Evolutionary conservation across 2,329 filamentous ascomycete genomes (phyloP).

Genomic region (Talaromyces sp.): DNA sequence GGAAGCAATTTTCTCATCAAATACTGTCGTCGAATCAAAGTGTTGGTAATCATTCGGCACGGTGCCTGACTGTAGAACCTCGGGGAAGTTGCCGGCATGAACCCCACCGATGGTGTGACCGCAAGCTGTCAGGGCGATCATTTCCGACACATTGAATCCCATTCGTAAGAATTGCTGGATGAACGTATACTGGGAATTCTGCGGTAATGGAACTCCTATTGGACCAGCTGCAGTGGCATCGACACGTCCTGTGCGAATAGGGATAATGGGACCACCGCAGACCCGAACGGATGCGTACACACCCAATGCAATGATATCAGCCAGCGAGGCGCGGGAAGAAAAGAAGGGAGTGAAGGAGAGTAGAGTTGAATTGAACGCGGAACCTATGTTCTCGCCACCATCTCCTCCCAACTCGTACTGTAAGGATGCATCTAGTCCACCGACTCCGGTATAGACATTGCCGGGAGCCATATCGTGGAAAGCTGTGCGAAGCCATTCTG

Average conservation of each 20-base stretch:
- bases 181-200: conserved; percentile 17
- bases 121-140: conserved; percentile 15
- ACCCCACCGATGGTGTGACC: conserved; percentile 16
- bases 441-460: conserved; percentile 8
- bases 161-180: conserved; percentile 16
- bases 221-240: conserved; percentile 17
- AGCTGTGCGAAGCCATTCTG: conserved; percentile 17
- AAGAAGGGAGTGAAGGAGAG: conserved; percentile 8
- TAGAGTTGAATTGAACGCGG: conserved; percentile 12
- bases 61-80: conserved; percentile 8
- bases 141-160: conserved; percentile 17
- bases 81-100: conserved; percentile 15
- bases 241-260: conserved; percentile 13
- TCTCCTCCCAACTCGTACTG: conserved; percentile 15
- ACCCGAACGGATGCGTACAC: conserved; percentile 15
- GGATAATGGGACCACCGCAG: conserved; percentile 12
- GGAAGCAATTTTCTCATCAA: conserved; percentile 14
- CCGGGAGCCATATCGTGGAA: conserved; percentile 17
- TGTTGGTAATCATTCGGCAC: conserved; percentile 15
- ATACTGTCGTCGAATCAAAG: conserved; percentile 14
- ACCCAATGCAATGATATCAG: conserved; percentile 14
- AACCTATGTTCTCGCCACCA: conserved; percentile 15
- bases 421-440: conserved; percentile 13
- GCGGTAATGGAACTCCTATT: conserved; percentile 15
- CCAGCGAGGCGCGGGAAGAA: conserved; percentile 14